Evolutionary conservation across 2,329 filamentous ascomycete genomes (phyloP).

Genomic region (Botrytis medusae): DNA sequence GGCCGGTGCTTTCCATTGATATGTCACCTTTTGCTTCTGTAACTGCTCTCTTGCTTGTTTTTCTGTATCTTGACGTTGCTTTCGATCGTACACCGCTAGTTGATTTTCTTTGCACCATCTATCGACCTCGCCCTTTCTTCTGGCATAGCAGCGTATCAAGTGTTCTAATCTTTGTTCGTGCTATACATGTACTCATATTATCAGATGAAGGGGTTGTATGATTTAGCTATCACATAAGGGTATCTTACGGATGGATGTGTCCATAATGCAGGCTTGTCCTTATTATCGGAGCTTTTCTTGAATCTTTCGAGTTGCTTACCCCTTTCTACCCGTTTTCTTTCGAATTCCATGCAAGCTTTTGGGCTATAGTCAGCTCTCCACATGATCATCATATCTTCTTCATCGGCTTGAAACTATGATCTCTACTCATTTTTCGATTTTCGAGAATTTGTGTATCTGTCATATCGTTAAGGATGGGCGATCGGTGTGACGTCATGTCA

Average conservation of each 20-base stretch:
- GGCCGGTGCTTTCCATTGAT: not conserved
- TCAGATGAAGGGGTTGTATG: not conserved
- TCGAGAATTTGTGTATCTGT: not conserved
- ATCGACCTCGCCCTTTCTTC: not conserved
- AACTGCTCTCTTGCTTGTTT: not conserved
- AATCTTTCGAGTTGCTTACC: not conserved
- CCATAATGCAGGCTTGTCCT: not conserved
- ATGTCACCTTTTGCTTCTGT: not conserved
- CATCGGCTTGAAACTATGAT: not conserved
- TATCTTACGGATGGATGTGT: not conserved
- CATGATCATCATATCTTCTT: not conserved
- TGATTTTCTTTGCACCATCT: not conserved
- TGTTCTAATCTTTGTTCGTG: not conserved
- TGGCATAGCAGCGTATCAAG: no score
- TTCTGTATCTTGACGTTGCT: not conserved
- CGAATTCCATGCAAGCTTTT: not conserved
- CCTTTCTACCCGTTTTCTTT: not conserved
- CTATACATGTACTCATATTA: not conserved
- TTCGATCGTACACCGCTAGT: not conserved
- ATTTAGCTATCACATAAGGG: not conserved
- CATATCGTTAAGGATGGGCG: fast-evolving
- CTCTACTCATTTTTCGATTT: not conserved
- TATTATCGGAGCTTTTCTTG: not conserved
- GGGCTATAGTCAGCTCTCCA: not conserved
- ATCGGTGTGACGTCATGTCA: not conserved